phyloP scores from a whole-genome alignment of 306 rosid genomes.

The Acmispon strigosus region DNA sequence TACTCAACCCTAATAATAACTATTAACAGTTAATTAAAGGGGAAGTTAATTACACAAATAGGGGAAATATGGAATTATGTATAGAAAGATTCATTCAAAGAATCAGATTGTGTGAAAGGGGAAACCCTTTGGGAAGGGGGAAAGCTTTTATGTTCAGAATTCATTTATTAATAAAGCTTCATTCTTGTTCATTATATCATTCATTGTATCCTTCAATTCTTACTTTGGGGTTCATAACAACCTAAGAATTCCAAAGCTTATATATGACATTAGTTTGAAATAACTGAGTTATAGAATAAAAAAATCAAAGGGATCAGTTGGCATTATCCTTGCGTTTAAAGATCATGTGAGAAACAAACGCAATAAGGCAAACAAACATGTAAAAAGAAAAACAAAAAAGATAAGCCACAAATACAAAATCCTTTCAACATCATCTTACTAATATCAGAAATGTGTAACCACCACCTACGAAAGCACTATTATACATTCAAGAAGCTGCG shows the following conservation, averaged over 20 bases:
- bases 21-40: no score
- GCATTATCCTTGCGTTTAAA: not conserved
- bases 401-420: slow-evolving; percentile 6
- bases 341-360: not conserved
- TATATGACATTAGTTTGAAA: slow-evolving; percentile 30
- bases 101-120: no score
- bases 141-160: no score
- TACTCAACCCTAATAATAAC: no score
- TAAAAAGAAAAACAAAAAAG: not conserved
- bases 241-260: slow-evolving; percentile 48
- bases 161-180: no score
- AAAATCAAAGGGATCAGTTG: slow-evolving; percentile 17
- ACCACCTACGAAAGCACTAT: not conserved
- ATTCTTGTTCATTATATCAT: no score
- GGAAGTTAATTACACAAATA: no score
- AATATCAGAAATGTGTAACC: not conserved
- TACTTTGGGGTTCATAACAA: no score
- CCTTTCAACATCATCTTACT: not conserved
- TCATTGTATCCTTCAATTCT: no score
- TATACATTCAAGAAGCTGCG: not conserved
- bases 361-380: not conserved
- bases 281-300: slow-evolving; percentile 16
- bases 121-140: no score
- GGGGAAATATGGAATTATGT: no score
- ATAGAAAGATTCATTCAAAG: no score